Percentiles rank a stretch among this genome's conserved stretches.
Evolutionary conservation across 768 basidiomycete species (phyloP).

Genomic region (Panaeolus cyanescens): DNA sequence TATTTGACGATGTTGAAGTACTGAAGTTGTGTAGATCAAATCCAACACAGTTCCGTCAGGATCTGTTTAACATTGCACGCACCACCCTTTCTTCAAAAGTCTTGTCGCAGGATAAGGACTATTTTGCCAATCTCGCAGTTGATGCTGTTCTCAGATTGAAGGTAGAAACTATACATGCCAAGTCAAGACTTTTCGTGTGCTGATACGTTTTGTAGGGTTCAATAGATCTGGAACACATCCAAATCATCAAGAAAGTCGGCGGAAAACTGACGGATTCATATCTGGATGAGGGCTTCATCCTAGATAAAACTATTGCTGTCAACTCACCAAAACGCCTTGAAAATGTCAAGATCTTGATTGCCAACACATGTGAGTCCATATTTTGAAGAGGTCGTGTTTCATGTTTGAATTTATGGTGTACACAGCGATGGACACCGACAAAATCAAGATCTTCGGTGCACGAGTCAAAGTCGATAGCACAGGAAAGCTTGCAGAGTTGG

Average conservation of each 20-base stretch:
- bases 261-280: constrained; percentile 98
- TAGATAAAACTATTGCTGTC: constrained; percentile 92
- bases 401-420: not conserved
- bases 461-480: constrained; percentile 95
- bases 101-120: constrained; percentile 93
- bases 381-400: not conserved
- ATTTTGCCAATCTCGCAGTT: constrained; percentile 97
- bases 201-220: constrained; percentile 67
- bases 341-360: constrained; percentile 94
- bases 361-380: constrained; percentile 89
- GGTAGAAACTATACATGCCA: constrained; percentile 34
- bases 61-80: constrained; percentile 94
- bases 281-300: constrained; percentile 97
- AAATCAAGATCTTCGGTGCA: constrained; percentile 99
- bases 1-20: not conserved
- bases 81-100: constrained; percentile 98
- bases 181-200: not conserved
- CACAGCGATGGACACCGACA: constrained; percentile 98
- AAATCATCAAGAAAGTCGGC: constrained; percentile 99
- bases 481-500: constrained; percentile 96
- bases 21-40: constrained; percentile 55
- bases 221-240: constrained; percentile 95
- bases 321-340: constrained; percentile 95
- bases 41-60: constrained; percentile 74
- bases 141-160: constrained; percentile 94